Evolutionary conservation across 2,329 filamentous ascomycete species (phyloP), one percentile per base, ranked within the genome.

Genomic region (Colletotrichum sublineola): DNA sequence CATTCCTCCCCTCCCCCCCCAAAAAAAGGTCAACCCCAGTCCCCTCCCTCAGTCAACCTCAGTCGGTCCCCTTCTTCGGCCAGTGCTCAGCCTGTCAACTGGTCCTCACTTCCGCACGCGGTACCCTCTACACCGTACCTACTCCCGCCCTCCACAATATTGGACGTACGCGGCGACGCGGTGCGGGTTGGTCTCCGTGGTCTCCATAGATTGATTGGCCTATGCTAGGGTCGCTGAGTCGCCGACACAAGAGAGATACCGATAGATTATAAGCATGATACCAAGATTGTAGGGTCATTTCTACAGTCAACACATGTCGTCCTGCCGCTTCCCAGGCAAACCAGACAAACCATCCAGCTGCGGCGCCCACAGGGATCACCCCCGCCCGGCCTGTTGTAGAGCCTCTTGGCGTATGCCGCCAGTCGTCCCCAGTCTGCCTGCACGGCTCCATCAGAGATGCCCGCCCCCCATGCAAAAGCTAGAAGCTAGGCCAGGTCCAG

Each of bases 401-500:
- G 20, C 0, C 1, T 72, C 65, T 64, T 72, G 50, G 66, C 65
- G 68, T 58, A 53, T 48, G 36, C 55, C 58, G 36, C 66, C 60
- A 44, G 44, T 44, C 66, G 44, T 36, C 58, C 48, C 40, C 66
- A 46, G 46, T 69, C 67, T 55, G 57, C 63, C 46, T 48, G n/a
- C 46, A 48, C 48, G 42, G 38, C 31, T 42, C 66, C 65, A 57
- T 63, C 56, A 20, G 8, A 12, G 53, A 29, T 52, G n/a, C 24
- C 24, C 8, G 18, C 11, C 50, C 65, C 58, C 66, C 58, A 69
- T 60, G 69, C 38, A 42, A 4, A 42, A 4, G 44, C 44, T 24
- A 6, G 7, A 11, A 53, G 60, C 69, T 38, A 64, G 46, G 46
- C 66, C 66, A 52, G 70, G 66, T 72, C 66, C 64, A 71, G 33